Evolutionary conservation across 2,329 filamentous ascomycete species (phyloP).

Genomic region (Dothiorella sarmentorum): DNA sequence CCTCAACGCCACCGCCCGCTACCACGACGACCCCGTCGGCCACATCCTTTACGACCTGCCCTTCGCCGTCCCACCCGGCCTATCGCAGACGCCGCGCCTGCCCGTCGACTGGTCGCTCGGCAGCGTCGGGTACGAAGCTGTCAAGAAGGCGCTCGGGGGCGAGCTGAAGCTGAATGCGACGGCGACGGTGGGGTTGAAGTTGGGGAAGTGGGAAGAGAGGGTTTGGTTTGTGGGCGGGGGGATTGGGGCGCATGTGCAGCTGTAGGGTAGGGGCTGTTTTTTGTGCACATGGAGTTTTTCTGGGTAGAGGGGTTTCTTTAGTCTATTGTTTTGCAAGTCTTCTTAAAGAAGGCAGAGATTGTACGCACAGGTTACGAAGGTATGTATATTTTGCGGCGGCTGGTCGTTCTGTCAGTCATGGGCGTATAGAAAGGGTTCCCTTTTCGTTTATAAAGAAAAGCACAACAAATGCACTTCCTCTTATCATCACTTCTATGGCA

Average conservation of each 20-base stretch:
- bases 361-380: no score
- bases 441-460: no score
- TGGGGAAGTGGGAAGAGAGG: slow-evolving; percentile 71
- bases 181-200: slow-evolving; percentile 69
- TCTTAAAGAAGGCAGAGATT: no score
- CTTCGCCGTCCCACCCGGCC: slow-evolving; percentile 73
- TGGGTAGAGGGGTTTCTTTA: no score
- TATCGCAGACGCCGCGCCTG: slow-evolving; percentile 68
- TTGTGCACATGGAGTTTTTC: no score
- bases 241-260: slow-evolving; percentile 47
- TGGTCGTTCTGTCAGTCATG: no score
- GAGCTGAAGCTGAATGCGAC: slow-evolving; percentile 72
- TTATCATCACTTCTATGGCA: no score
- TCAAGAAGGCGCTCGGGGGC: slow-evolving; percentile 77
- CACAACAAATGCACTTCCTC: no score
- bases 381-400: no score
- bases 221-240: slow-evolving; percentile 50
- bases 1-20: slow-evolving; percentile 80
- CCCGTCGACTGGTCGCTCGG: slow-evolving; percentile 78
- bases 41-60: slow-evolving; percentile 70
- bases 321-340: no score
- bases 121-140: slow-evolving; percentile 76
- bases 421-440: no score
- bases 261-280: no score
- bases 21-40: slow-evolving; percentile 76